Conservation (phyloP, 1,139 yeast species). For the Nakaseomyces glabratus region DNA sequence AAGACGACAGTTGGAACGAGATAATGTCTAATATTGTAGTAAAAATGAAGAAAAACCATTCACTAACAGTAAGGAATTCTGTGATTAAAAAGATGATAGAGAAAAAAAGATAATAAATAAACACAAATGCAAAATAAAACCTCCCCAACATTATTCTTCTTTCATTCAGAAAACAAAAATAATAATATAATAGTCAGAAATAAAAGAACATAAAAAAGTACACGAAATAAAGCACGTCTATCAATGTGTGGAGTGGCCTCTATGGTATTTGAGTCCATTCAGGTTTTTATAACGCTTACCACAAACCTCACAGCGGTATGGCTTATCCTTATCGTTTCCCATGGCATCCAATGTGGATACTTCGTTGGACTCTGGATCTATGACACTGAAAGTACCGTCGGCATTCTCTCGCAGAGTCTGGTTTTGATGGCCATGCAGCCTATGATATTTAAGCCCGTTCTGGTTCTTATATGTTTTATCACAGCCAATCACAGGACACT, state of each 20-base stretch:
- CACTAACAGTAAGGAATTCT: no score
- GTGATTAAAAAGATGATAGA: neutral
- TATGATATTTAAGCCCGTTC: constrained; percentile 91
- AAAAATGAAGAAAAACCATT: no score
- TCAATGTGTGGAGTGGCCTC: constrained; percentile 94
- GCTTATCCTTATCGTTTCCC: constrained; percentile 85
- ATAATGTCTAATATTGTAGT: no score
- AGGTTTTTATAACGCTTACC: constrained; percentile 94
- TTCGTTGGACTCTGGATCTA: constrained; percentile 85
- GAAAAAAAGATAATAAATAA: neutral
- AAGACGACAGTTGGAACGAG: no score
- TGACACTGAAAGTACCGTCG: constrained; percentile 86
- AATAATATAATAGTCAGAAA: no score
- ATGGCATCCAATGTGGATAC: constrained; percentile 42
- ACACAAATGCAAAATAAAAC: neutral
- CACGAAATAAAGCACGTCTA: no score
- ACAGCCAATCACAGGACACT: constrained; percentile 97
- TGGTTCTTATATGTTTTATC: constrained; percentile 96
- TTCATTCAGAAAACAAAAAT: no score
- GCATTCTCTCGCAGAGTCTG: constrained; percentile 85
- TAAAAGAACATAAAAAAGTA: no score
- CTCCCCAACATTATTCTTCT: no score
- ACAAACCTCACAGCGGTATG: constrained; percentile 96
- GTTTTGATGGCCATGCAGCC: constrained; percentile 94
- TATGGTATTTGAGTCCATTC: constrained; percentile 91